Conservation (phyloP, 2,329 filamentous ascomycete species). For the Beauveria australis region DNA sequence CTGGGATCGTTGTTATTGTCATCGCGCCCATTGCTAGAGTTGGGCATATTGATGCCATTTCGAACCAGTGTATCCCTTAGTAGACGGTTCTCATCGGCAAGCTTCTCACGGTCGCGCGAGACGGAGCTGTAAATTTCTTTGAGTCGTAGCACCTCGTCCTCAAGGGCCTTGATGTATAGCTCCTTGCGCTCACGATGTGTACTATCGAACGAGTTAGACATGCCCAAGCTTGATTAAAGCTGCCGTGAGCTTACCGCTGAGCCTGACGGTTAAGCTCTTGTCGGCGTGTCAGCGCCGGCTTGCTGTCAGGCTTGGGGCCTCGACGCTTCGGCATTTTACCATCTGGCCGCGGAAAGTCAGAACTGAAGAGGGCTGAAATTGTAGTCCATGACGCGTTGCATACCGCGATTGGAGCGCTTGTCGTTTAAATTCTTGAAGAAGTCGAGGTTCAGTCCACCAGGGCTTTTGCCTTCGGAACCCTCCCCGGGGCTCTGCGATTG, state of each 20-base stretch:
- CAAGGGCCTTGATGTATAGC: slow-evolving; percentile 86
- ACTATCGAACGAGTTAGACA: slow-evolving; percentile 35
- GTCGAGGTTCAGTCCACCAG: slow-evolving; percentile 42
- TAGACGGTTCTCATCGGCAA: slow-evolving; percentile 71
- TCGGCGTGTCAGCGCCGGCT: slow-evolving; percentile 81
- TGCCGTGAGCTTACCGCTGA: slow-evolving; percentile 58
- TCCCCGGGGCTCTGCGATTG: slow-evolving; percentile 21
- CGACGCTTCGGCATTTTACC: slow-evolving; percentile 80
- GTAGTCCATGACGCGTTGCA: neutral
- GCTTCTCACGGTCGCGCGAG: slow-evolving; percentile 65
- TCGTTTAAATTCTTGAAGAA: slow-evolving; percentile 62
- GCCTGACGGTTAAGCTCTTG: slow-evolving; percentile 95
- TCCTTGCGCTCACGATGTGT: slow-evolving; percentile 97
- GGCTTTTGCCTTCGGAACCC: slow-evolving; percentile 23
- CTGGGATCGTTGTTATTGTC: slow-evolving; percentile 39
- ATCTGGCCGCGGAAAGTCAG: slow-evolving; percentile 40
- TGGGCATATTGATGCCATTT: slow-evolving; percentile 36
- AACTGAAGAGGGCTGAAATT: neutral
- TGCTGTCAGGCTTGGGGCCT: slow-evolving; percentile 93
- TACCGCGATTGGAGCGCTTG: slow-evolving; percentile 73
- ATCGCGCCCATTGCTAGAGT: slow-evolving; percentile 21
- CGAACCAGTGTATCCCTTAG: slow-evolving; percentile 52
- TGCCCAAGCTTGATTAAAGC: neutral
- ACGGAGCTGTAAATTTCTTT: slow-evolving; percentile 75
- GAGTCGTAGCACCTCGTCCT: slow-evolving; percentile 81